A percentile compares a stretch with the other conserved stretches of the same genome.
Conservation (phyloP, 2,329 filamentous ascomycete genomes). For the Chaetoscypha palmicola region DNA sequence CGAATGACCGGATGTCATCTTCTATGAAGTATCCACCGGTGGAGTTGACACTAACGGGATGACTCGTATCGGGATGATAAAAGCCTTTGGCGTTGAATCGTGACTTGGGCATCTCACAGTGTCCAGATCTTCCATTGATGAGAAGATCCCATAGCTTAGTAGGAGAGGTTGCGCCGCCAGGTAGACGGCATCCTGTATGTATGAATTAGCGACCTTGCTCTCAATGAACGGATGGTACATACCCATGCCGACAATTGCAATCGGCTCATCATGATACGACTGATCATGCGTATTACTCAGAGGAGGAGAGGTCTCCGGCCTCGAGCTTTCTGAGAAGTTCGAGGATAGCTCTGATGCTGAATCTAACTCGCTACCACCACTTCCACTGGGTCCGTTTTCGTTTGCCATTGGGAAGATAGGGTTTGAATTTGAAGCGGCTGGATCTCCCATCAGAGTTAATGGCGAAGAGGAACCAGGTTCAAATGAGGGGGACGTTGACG, state of each 20-base stretch:
- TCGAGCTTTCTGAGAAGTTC: neutral
- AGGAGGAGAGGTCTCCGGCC: neutral
- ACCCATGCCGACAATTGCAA: constrained; percentile 33
- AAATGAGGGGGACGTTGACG: no score
- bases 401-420: no score
- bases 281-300: neutral
- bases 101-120: constrained; percentile 23
- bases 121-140: constrained; percentile 6
- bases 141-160: constrained; percentile 17
- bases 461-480: no score
- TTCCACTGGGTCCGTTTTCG: no score
- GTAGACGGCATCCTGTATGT: constrained; percentile 11
- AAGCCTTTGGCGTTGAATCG: constrained; percentile 16
- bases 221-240: neutral
- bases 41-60: constrained; percentile 10
- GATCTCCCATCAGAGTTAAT: no score
- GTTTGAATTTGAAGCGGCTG: no score
- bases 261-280: constrained; percentile 18
- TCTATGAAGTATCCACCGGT: constrained; percentile 16
- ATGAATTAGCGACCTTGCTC: neutral
- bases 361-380: neutral
- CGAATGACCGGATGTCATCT: constrained; percentile 13
- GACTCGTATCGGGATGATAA: constrained; percentile 9
- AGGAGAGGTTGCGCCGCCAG: constrained; percentile 11
- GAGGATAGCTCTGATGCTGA: neutral